Conservation (phyloP, 2,329 filamentous ascomycete species). For the Cordyceps fumosorosea region DNA sequence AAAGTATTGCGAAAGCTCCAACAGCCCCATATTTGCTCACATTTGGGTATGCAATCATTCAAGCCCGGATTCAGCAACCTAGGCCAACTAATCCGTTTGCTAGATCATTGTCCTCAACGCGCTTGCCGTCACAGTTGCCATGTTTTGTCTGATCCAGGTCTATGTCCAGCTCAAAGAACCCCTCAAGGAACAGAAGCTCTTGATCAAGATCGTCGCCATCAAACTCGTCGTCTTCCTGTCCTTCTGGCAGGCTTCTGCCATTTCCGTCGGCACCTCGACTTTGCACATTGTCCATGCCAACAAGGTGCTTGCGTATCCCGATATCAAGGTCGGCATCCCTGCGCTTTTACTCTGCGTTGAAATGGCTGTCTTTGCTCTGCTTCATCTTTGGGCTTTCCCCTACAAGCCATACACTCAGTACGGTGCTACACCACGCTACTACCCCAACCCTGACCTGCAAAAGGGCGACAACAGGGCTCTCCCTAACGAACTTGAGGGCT, state of each 20-base stretch:
- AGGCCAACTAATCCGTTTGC: conserved; percentile 9
- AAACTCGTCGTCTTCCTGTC: conserved; percentile 88
- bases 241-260: conserved; percentile 68
- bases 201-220: conserved; percentile 78
- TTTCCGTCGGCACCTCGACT: conserved; percentile 47
- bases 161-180: conserved; percentile 69
- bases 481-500: conserved; percentile 40
- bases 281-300: conserved; percentile 58
- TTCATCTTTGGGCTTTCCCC: conserved; percentile 79
- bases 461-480: conserved; percentile 31
- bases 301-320: conserved; percentile 58
- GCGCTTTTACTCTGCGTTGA: conserved; percentile 73
- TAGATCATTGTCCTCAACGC: conserved; percentile 63
- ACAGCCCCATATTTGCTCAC: conserved; percentile 73
- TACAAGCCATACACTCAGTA: conserved; percentile 60
- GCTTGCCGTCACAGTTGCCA: conserved; percentile 69
- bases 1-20: conserved; percentile 71
- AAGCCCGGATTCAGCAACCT: background rate
- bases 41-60: conserved; percentile 58
- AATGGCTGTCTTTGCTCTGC: conserved; percentile 72
- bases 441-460: conserved; percentile 37
- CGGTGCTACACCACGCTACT: conserved; percentile 36
- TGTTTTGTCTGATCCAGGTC: conserved; percentile 86
- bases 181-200: conserved; percentile 62
- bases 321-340: conserved; percentile 76